phyloP scores from a whole-genome alignment of 306 rosid genomes.

The Amphicarpaea edgeworthii region DNA sequence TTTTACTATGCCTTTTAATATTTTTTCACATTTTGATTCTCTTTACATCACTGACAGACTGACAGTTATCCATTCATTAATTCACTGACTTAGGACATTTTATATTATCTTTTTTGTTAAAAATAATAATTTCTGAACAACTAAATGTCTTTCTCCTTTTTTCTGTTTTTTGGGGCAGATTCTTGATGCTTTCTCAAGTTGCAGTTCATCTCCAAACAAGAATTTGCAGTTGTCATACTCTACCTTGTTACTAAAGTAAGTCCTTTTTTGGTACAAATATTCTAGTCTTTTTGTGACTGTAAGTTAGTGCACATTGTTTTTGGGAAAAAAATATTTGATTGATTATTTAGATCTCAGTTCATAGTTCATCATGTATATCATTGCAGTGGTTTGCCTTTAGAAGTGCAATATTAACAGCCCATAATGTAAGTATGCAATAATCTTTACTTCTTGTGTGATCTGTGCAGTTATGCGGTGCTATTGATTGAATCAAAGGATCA shows the following conservation, averaged over 20 bases:
- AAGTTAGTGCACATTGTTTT: conserved; percentile 21
- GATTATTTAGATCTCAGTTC: conserved; percentile 38
- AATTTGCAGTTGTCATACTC: conserved; percentile 78
- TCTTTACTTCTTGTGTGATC: conserved; percentile 47
- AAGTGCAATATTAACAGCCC: conserved; percentile 36
- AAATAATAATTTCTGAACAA: conserved; percentile 16
- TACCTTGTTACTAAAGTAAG: conserved; percentile 94
- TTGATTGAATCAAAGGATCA: conserved; percentile 79
- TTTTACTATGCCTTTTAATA: conserved; percentile 7
- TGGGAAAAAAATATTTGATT: neutral
- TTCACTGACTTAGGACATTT: neutral
- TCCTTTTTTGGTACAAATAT: neutral
- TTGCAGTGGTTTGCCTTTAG: conserved; percentile 34
- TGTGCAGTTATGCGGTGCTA: conserved; percentile 78
- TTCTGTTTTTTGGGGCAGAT: conserved; percentile 58
- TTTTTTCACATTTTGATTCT: conserved; percentile 10
- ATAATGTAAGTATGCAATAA: conserved; percentile 40
- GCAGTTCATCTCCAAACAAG: conserved; percentile 82
- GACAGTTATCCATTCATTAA: conserved; percentile 8
- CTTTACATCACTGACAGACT: conserved; percentile 19
- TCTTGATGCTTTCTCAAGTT: conserved; percentile 87
- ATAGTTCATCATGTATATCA: conserved; percentile 26
- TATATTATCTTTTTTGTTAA: neutral
- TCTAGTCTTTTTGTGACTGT: conserved; percentile 20
- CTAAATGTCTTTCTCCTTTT: neutral